Evolutionary conservation across 2,329 filamentous ascomycete species (phyloP).

Genomic region (Epichloe hybrida): DNA sequence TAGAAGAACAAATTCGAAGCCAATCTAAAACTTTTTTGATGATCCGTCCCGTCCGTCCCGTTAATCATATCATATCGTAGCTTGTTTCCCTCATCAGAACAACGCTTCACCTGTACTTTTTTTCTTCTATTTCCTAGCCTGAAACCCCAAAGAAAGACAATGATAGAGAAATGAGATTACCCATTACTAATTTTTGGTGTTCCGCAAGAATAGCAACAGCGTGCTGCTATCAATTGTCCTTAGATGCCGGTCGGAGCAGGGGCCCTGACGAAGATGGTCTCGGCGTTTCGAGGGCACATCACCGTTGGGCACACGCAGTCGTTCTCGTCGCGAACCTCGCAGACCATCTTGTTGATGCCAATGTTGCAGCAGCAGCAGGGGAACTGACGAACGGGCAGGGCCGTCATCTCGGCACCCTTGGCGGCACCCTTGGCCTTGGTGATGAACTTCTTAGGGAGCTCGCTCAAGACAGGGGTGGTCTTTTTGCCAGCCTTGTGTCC

Average conservation of each 20-base stretch:
- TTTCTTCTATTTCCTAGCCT: not conserved
- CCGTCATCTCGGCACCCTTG: not conserved
- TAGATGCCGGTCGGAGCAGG: not conserved
- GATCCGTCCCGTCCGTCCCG: not conserved
- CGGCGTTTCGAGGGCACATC: conserved; percentile 5
- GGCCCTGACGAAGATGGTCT: not conserved
- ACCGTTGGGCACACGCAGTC: conserved; percentile 11
- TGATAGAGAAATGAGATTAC: not conserved
- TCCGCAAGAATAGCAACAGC: not conserved
- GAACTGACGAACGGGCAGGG: not conserved
- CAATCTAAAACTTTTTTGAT: not conserved
- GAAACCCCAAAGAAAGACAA: not conserved
- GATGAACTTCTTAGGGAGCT: not conserved
- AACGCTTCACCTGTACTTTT: not conserved
- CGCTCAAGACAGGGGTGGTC: not conserved
- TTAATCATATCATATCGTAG: not conserved
- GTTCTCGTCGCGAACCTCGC: conserved; percentile 6
- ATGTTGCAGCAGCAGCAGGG: conserved; percentile 14
- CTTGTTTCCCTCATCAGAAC: not conserved
- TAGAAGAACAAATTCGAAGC: not conserved
- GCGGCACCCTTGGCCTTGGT: not conserved
- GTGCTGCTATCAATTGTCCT: not conserved
- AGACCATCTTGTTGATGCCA: conserved; percentile 9
- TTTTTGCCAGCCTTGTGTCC: not conserved
- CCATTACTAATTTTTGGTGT: not conserved